Base-by-base conservation (phyloP, 2,329 filamentous ascomycete species). In the Neonectria ditissima region DNA sequence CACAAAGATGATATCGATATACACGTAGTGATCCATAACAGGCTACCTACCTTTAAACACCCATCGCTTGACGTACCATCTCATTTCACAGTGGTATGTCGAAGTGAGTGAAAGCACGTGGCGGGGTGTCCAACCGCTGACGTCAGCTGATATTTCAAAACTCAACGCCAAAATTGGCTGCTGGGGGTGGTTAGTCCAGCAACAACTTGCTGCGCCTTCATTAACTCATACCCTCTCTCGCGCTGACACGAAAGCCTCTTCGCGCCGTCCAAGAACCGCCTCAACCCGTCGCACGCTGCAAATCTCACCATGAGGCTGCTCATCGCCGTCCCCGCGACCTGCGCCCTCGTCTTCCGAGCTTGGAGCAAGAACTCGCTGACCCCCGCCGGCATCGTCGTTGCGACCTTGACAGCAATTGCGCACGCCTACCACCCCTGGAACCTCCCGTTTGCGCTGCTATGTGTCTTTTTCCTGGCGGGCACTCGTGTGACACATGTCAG, bases 381-480 rank as follows among this genome's bases (percentile, higher is more conserved):
- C 1, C 87, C 91, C 0, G 80, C 84, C 7, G 95, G 94, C 65
- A 87, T 97, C 70, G 70, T 91, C 39, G 86, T 87, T 13, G 95
- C 95, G 4, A 83, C 84, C 5, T 73, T 91, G 45, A 97, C 94
- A 4, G 94, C 93, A 4, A 78, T 86, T 48, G 87, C 91, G 11
- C 96, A 99, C 78, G 93, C 94, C 16, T 81, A 94, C n/a, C 94
- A 98, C 78, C 95, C 95, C 4, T 97, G 93, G 91, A 92, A 92
- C 64, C 83, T 94, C n/a, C 94, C 93, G n/a, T 97, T 97, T 80
- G 87, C 87, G 28, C 84, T 97, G 11, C 84, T 98, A 2, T 86
- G 87, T 53, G 87, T 94, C 37, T 98, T 98, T 82, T 98, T 97
- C 79, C 81, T 97, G 3, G 89, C 91, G 5, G 96, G 94, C 1